These are phyloP conservation scores for Straminergon stramineum DNA, from an alignment of 225 moss, liverwort and hornwort genomes.

Conservation along the genomic window DNA sequence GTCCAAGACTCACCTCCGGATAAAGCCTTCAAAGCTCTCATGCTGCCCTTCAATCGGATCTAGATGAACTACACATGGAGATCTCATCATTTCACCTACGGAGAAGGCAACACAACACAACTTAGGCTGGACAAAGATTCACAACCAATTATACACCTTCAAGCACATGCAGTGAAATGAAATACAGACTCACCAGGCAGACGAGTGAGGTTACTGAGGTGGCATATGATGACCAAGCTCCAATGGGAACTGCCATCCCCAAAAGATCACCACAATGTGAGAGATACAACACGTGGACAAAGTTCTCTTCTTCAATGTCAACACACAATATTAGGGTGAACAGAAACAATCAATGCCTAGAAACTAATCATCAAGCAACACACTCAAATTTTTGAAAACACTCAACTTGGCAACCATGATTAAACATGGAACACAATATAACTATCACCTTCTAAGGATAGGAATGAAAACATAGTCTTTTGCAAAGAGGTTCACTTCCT, in stretches of 20 bases:
- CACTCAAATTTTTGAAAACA: not conserved
- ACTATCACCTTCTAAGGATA: not conserved
- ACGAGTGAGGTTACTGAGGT: not conserved
- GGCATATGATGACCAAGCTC: not conserved
- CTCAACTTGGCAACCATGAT: not conserved
- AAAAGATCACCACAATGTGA: not conserved
- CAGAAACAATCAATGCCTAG: not conserved
- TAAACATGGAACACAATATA: not conserved
- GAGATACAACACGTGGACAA: not conserved
- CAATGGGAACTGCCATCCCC: not conserved
- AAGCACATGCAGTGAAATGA: not conserved
- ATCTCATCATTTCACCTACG: not conserved
- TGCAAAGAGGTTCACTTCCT: not conserved
- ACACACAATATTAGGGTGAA: accelerated
- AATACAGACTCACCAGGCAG: not conserved
- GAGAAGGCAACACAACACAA: accelerated
- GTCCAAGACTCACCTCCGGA: not conserved
- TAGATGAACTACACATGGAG: not conserved
- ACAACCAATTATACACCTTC: not conserved
- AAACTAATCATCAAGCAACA: not conserved
- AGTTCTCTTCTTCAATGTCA: not conserved
- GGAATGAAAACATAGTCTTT: not conserved
- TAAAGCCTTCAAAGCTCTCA: not conserved
- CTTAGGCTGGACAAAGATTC: not conserved
- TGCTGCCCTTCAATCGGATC: not conserved